A percentile compares a stretch with the other conserved stretches of the same genome.
phyloP scores from a whole-genome alignment of 2,329 filamentous ascomycete species.

The Drechslerella dactyloides region DNA sequence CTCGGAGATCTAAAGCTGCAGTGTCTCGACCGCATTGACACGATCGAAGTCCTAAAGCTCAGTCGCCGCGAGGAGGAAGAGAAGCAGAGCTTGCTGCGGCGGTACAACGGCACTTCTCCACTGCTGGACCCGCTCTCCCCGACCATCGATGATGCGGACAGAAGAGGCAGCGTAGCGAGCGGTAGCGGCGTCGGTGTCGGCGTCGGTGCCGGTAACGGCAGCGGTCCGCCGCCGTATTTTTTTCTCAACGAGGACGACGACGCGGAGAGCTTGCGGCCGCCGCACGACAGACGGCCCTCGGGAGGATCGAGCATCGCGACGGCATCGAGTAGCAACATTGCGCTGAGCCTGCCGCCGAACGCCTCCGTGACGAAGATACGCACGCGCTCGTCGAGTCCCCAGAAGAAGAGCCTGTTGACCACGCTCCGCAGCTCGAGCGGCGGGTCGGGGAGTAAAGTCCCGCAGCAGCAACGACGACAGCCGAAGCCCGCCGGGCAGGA shows the following conservation, averaged over 20 bases:
- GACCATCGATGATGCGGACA: conserved; percentile 12
- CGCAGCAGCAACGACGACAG: conserved; percentile 21
- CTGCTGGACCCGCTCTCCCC: conserved; percentile 10
- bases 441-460: conserved; percentile 26
- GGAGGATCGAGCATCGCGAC: conserved; percentile 33
- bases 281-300: conserved; percentile 20
- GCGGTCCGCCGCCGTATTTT: conserved; percentile 59
- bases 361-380: conserved; percentile 21
- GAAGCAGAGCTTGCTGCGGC: conserved; percentile 44
- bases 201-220: conserved; percentile 57
- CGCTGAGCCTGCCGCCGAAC: conserved; percentile 24
- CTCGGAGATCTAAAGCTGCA: conserved; percentile 83
- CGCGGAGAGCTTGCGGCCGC: conserved; percentile 61
- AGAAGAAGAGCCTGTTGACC: conserved; percentile 52
- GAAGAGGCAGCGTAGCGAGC: no score
- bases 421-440: conserved; percentile 52
- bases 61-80: conserved; percentile 65
- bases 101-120: conserved; percentile 25
- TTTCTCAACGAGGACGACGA: conserved; percentile 61
- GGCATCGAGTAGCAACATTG: conserved; percentile 28
- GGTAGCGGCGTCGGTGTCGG: no score
- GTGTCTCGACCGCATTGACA: conserved; percentile 89
- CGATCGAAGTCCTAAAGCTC: conserved; percentile 79
- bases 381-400: conserved; percentile 51
- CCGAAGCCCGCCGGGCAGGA: conserved; percentile 34